Base-by-base conservation (phyloP, 352 stramenopile genomes). In the Chrysophaeum taylorii region DNA sequence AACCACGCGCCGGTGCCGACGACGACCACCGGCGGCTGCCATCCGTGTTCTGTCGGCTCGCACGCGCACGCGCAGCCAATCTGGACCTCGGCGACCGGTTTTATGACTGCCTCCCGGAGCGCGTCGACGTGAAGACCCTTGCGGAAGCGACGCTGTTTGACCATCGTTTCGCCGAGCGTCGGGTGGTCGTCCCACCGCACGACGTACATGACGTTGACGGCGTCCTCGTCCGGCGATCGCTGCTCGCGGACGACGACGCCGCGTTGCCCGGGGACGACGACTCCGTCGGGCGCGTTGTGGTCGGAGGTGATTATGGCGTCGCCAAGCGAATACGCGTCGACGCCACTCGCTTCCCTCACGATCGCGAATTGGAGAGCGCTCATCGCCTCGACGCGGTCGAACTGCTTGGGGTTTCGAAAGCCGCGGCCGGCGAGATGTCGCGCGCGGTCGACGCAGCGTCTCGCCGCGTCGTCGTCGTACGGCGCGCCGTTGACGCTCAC, bases 1-100 rank as follows among this genome's bases (percentile, higher is more conserved):
- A 38, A 66, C 57, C 57, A 66, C 4, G 57, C 31, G 31, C 57
- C 57, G 12, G 57, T 43, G 31, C 57, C 57, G 33, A 66, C 2
- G 9, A 66, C 57, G 7, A 66, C 1, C 57, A 29, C 29, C 4
- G 35, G 36, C 57, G 2, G 2, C 4, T 18, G 33, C 57, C 57
- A 66, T 25, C 45, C 57, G 36, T 14, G 33, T 23, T n/a, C 15
- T 18, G 25, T 18, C 33, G 31, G 2, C 12, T 27, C 31, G 18
- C 12, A 31, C 9, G 27, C 18, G 33, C 2, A 1, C 33, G 2
- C 4, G 35, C 23, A 66, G 12, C 14, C 18, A 25, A 66, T 21
- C 12, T 14, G 33, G 35, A 42, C 31, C 57, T 66, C 57, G 1
- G 57, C 14, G 12, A 66, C 33, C 12, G 12, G n/a, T n/a, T n/a